Base-by-base conservation (phyloP, 1,284 basidiomycete species). In the Exsudoporus floridanus region DNA sequence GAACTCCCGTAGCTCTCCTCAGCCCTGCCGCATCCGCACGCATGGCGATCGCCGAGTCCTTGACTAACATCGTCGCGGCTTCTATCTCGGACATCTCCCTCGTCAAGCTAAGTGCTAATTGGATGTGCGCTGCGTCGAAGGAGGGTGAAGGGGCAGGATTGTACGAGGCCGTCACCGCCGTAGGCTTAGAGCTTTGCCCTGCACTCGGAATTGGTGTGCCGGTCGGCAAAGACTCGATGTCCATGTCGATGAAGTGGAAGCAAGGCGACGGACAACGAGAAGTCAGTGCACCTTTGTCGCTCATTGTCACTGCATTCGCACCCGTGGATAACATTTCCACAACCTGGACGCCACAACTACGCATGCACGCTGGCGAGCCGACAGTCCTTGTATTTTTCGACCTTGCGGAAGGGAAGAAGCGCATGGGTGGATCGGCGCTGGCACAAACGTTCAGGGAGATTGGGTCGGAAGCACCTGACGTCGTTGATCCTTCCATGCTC, bases 161-260 rank as follows among this genome's bases (percentile, higher is more conserved):
- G 49, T 99, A 97, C 73, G 91, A 92, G 57, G 96, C 95, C 18
- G 97, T 98, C 7, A 75, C 89, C 57, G 93, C 97, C 3, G 83
- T 99, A 44, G 96, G 97, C 10, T 81, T 96, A 76, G 93, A 97
- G 56, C 77, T 99, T 12, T 99, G 97, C 71, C 95, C 96, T n/a
- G 84, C 84, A 21, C 81, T 99, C 13, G 95, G 96, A 12, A 77
- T 99, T 21, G 90, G 94, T 23, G 94, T 99, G 47, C 97, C 96
- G 0, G 96, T 99, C 33, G 96, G 97, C 30, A 99, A 99, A 74
- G 96, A 99, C 72, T 98, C 94, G 4, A 98, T 99, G 97, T 95
- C 92, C 31, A 99, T 99, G 96, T 90, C 91, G 55, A 99, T 98
- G 96, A 90, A 87, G 62, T 99, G 96, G 96, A 79, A 69, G 49